Evolutionary conservation across 163 green algal genomes (phyloP).

Genomic region (Chlamydomonas reinhardtii): DNA sequence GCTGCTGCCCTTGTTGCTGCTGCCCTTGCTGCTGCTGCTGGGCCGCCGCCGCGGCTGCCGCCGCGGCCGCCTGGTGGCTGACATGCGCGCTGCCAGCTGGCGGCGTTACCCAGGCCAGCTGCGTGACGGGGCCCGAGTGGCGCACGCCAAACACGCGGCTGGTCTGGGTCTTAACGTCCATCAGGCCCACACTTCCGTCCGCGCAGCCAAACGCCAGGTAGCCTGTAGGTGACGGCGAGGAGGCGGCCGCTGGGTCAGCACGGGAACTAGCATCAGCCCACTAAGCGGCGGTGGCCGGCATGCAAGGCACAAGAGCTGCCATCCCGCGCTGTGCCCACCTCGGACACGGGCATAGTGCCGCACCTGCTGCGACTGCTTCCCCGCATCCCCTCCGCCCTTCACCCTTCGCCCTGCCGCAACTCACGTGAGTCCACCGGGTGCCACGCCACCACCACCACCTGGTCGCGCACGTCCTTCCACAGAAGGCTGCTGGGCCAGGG

Average conservation of each 20-base stretch:
- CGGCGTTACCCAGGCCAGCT: conserved; percentile 47
- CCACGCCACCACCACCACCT: conserved; percentile 56
- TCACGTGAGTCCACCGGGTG: conserved; percentile 58
- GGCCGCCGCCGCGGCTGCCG: too few relatives aligned
- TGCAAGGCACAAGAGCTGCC: too few relatives aligned
- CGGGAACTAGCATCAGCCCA: too few relatives aligned
- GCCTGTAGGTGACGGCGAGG: conserved; percentile 36
- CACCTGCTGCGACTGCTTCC: too few relatives aligned
- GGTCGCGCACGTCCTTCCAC: conserved; percentile 60
- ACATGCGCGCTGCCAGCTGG: too few relatives aligned
- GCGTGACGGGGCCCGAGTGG: conserved; percentile 62
- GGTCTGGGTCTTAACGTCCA: conserved; percentile 41
- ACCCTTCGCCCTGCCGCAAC: too few relatives aligned
- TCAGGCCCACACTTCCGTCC: conserved; percentile 64
- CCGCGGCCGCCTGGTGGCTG: neutral
- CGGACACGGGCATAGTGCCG: too few relatives aligned
- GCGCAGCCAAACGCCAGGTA: conserved; percentile 67
- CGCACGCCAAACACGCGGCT: conserved; percentile 42
- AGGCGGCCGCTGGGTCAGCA: neutral
- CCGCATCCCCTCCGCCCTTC: too few relatives aligned
- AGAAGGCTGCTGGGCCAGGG: conserved; percentile 43
- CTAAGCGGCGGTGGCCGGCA: too few relatives aligned
- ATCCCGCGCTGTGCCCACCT: too few relatives aligned
- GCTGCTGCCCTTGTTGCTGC: neutral
- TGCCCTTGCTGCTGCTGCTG: neutral